These are phyloP conservation scores for Sparassis latifolia DNA, from an alignment of 1,284 basidiomycete genomes.

Conservation along the genomic window DNA sequence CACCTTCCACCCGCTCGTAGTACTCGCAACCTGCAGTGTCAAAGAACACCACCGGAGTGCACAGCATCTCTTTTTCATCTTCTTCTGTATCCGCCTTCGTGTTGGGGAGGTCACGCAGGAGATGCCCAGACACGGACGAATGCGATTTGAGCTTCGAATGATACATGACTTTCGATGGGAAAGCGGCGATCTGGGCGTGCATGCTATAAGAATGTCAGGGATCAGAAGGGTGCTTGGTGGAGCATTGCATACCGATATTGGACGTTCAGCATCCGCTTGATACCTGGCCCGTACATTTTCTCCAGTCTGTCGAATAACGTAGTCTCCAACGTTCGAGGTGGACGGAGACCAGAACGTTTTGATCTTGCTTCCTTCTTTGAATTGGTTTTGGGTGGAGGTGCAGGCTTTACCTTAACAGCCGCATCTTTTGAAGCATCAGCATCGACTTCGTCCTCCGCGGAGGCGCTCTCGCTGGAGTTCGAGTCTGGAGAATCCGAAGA, in stretches of 20 bases:
- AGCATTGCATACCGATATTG: slow-evolving; percentile 68
- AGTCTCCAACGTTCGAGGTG: slow-evolving; percentile 75
- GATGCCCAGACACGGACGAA: slow-evolving; percentile 61
- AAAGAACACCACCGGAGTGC: slow-evolving; percentile 83
- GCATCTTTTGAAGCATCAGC: neutral
- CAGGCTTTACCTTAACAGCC: neutral
- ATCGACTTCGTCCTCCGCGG: slow-evolving; percentile 8
- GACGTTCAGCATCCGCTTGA: slow-evolving; percentile 83
- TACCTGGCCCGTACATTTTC: slow-evolving; percentile 73
- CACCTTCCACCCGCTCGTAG: slow-evolving; percentile 68
- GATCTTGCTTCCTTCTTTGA: slow-evolving; percentile 3
- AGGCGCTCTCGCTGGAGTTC: slow-evolving; percentile 4
- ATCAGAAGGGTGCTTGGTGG: neutral
- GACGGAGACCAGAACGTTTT: slow-evolving; percentile 34
- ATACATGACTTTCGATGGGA: slow-evolving; percentile 85
- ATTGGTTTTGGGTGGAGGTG: slow-evolving; percentile 1
- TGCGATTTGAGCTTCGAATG: slow-evolving; percentile 67
- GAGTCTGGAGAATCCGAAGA: neutral
- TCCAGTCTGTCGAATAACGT: slow-evolving; percentile 92
- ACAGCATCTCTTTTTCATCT: slow-evolving; percentile 64
- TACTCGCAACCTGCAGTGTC: slow-evolving; percentile 93
- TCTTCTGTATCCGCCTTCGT: slow-evolving; percentile 43
- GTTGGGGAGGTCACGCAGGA: slow-evolving; percentile 67
- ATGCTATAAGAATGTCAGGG: slow-evolving; percentile 46
- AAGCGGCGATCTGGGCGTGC: slow-evolving; percentile 81